These are phyloP conservation scores for Rhododendron henanense DNA, from an alignment of 148 eudicot species.

Conservation along the genomic window DNA sequence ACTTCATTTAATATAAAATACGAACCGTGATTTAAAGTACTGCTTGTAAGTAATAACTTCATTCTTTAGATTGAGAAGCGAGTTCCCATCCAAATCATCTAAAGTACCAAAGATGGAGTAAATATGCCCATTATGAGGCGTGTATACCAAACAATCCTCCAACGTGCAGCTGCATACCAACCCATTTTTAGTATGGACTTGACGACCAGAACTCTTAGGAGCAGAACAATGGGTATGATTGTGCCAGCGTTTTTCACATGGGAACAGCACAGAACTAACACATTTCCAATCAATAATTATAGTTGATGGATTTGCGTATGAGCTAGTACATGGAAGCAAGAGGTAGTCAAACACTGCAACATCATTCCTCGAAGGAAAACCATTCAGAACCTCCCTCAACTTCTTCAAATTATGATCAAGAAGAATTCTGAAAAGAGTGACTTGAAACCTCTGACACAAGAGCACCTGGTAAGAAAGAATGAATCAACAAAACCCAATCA, in stretches of 20 bases:
- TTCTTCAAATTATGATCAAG: conserved; percentile 36
- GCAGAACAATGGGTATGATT: conserved; percentile 11
- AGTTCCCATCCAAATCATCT: conserved; percentile 46
- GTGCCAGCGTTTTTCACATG: neutral
- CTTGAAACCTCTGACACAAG: conserved; percentile 56
- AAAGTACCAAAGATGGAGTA: conserved; percentile 51
- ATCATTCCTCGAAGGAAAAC: conserved; percentile 8
- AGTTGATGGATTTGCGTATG: conserved; percentile 9
- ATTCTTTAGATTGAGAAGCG: conserved; percentile 25
- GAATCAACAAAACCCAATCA: conserved; percentile 10
- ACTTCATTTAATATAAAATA: neutral
- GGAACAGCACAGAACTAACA: conserved; percentile 42
- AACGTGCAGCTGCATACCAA: conserved; percentile 40
- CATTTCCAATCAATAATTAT: conserved; percentile 59
- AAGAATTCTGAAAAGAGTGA: conserved; percentile 49
- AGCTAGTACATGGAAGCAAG: conserved; percentile 50
- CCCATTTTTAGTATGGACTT: conserved; percentile 42
- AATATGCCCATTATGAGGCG: conserved; percentile 66
- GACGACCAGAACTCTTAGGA: conserved; percentile 1
- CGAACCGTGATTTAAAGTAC: conserved; percentile 54
- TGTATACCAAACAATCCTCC: conserved; percentile 60
- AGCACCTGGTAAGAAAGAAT: conserved; percentile 36
- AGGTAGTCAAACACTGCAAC: conserved; percentile 50
- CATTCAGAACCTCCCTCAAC: conserved; percentile 25
- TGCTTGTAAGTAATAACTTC: conserved; percentile 53